These are phyloP conservation scores for Fusarium longipes DNA, from an alignment of 2,329 filamentous ascomycete genomes.

Conservation along the genomic window DNA sequence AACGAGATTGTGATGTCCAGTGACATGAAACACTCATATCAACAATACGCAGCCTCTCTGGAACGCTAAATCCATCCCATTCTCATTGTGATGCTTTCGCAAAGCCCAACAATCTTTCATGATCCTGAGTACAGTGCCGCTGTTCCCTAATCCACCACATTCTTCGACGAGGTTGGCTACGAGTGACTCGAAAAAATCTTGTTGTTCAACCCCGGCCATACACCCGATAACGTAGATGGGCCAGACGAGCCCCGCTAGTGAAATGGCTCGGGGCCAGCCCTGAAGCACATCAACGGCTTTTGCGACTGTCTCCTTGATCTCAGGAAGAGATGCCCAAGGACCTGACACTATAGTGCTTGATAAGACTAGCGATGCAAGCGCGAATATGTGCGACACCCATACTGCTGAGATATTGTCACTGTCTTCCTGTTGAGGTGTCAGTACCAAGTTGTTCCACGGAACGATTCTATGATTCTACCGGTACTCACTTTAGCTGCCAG, in stretches of 20 bases:
- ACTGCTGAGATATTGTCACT: neutral
- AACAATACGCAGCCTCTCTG: neutral
- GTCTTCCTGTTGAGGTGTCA: fast-evolving
- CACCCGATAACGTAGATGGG: neutral
- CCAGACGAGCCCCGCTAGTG: neutral
- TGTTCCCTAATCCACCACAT: neutral
- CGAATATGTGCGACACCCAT: neutral
- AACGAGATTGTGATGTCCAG: too few relatives aligned
- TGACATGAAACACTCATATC: too few relatives aligned
- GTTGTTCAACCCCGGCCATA: neutral
- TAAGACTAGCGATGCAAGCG: neutral
- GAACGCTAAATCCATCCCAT: neutral
- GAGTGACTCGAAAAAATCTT: neutral
- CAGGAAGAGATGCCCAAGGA: neutral
- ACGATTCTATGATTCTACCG: neutral
- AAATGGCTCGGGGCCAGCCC: neutral
- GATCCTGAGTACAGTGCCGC: neutral
- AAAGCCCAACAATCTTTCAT: neutral
- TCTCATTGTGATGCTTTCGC: neutral
- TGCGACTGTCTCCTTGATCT: neutral
- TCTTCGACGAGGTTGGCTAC: neutral
- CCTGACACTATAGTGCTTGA: neutral
- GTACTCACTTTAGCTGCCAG: neutral
- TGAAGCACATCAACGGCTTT: neutral
- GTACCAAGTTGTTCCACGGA: neutral